Conservation (phyloP, 2,329 filamentous ascomycete genomes). For the Pestalotiopsis fici region DNA sequence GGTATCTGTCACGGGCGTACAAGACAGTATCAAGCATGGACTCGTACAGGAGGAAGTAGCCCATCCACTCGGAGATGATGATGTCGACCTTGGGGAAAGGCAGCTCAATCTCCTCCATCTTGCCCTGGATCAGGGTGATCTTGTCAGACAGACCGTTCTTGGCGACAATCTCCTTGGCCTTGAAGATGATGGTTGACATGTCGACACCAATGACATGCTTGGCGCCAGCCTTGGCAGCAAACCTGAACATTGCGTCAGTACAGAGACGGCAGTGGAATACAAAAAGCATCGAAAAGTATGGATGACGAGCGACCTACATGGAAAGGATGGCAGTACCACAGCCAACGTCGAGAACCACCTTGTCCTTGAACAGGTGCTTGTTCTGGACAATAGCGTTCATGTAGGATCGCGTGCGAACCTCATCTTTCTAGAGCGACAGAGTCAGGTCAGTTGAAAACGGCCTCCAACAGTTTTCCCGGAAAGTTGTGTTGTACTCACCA, state of each 20-base stretch:
- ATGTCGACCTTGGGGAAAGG: slow-evolving; percentile 97
- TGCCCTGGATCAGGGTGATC: slow-evolving; percentile 97
- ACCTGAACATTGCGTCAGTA: slow-evolving; percentile 58
- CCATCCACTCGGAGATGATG: slow-evolving; percentile 99
- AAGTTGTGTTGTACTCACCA: slow-evolving; percentile 65
- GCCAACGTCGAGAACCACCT: slow-evolving; percentile 91
- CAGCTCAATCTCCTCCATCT: slow-evolving; percentile 98
- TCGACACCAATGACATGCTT: slow-evolving; percentile 99
- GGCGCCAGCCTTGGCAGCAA: slow-evolving; percentile 91
- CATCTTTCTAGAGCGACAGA: slow-evolving; percentile 74
- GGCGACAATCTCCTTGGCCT: slow-evolving; percentile 92
- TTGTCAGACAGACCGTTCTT: slow-evolving; percentile 91
- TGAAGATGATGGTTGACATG: slow-evolving; percentile 99
- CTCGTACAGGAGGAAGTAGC: slow-evolving; percentile 98
- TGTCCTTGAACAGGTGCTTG: slow-evolving; percentile 84
- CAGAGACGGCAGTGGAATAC: background rate
- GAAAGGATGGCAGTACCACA: slow-evolving; percentile 97
- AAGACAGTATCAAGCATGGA: slow-evolving; percentile 98
- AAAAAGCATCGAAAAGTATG: background rate
- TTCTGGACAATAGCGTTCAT: slow-evolving; percentile 98
- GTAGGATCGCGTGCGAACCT: slow-evolving; percentile 94
- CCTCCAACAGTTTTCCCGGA: slow-evolving; percentile 15
- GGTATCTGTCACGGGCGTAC: slow-evolving; percentile 92
- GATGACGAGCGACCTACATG: slow-evolving; percentile 66
- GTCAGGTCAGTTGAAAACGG: slow-evolving; percentile 14